Evolutionary conservation across 345 rosid genomes (phyloP).

Genomic region (Ricinus communis): DNA sequence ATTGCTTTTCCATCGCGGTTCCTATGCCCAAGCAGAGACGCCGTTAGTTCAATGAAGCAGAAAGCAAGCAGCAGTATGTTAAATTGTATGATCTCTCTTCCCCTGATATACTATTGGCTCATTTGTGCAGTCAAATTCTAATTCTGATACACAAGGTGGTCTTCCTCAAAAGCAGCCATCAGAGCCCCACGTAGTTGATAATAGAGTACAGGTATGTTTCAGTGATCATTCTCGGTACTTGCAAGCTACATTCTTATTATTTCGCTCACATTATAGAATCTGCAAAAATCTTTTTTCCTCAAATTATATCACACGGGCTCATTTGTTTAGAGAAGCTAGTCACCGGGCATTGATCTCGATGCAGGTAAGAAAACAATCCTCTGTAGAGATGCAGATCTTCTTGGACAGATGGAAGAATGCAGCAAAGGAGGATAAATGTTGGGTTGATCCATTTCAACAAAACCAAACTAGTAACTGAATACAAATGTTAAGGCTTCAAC

Average conservation of each 20-base stretch:
- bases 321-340: neutral
- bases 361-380: slow-evolving; percentile 80
- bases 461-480: slow-evolving; percentile 28
- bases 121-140: slow-evolving; percentile 24
- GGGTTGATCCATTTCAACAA: slow-evolving; percentile 72
- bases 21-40: no score
- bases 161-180: slow-evolving; percentile 33
- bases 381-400: slow-evolving; percentile 66
- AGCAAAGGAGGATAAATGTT: slow-evolving; percentile 59
- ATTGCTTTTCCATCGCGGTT: no score
- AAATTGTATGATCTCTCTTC: no score
- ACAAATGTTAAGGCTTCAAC: neutral
- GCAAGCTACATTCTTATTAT: neutral
- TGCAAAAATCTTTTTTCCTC: neutral
- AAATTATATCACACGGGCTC: neutral
- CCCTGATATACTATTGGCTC: slow-evolving; percentile 4
- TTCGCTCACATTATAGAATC: neutral
- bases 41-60: no score
- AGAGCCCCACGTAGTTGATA: slow-evolving; percentile 42
- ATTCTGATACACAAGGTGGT: neutral
- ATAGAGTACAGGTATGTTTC: slow-evolving; percentile 56
- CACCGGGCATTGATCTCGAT: neutral
- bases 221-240: no score
- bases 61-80: no score
- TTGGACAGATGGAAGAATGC: slow-evolving; percentile 71